phyloP scores from a whole-genome alignment of 768 basidiomycete species.

The Hygrocybe punicea region DNA sequence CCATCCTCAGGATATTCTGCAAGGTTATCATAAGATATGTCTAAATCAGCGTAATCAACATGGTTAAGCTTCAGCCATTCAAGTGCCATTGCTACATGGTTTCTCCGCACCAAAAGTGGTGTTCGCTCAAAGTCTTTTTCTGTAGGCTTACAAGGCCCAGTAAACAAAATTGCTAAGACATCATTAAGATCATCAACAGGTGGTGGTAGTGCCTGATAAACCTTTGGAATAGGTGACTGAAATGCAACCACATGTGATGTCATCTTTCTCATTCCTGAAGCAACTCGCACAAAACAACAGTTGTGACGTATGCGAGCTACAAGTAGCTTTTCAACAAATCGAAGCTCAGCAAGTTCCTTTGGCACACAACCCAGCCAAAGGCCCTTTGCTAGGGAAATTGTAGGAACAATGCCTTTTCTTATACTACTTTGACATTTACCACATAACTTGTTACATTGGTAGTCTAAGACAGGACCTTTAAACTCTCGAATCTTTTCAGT shows the following conservation, averaged over 20 bases:
- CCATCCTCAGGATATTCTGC: slow-evolving; percentile 20
- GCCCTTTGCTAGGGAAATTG: slow-evolving; percentile 27
- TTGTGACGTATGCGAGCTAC: slow-evolving; percentile 24
- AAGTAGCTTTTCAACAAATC: slow-evolving; percentile 26
- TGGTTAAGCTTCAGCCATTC: slow-evolving; percentile 37
- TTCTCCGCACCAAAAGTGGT: slow-evolving; percentile 31
- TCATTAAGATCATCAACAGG: slow-evolving; percentile 31
- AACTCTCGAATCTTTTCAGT: slow-evolving; percentile 8
- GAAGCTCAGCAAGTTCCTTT: slow-evolving; percentile 17
- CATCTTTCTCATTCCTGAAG: slow-evolving; percentile 16
- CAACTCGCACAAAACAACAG: slow-evolving; percentile 24
- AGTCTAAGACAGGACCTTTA: slow-evolving; percentile 16
- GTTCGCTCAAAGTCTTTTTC: slow-evolving; percentile 26
- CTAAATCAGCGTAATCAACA: slow-evolving; percentile 28
- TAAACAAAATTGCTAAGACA: slow-evolving; percentile 32
- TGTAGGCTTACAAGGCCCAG: slow-evolving; percentile 24
- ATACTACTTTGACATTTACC: not conserved
- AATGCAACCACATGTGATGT: slow-evolving; percentile 19
- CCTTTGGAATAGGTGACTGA: slow-evolving; percentile 27
- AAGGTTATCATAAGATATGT: slow-evolving; percentile 25
- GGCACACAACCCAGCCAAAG: slow-evolving; percentile 35
- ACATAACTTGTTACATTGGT: slow-evolving; percentile 10
- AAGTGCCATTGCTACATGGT: slow-evolving; percentile 22
- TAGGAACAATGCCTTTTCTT: slow-evolving; percentile 6
- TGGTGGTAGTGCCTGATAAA: slow-evolving; percentile 34